A percentile compares a stretch with the other conserved stretches of the same genome.
Conservation (phyloP, 352 stramenopile genomes). For the Discostella stelligera region DNA sequence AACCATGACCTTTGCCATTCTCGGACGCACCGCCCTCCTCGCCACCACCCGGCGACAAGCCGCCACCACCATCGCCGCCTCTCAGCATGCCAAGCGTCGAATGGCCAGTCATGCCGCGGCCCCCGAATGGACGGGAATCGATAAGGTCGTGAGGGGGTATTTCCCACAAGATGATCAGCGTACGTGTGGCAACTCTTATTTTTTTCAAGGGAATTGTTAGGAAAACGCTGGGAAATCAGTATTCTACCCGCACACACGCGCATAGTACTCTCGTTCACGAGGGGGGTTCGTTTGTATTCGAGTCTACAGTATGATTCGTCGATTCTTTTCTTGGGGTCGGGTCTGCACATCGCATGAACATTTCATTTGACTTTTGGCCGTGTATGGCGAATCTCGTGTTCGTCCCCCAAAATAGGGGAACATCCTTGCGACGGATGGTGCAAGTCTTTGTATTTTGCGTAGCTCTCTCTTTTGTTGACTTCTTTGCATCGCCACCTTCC, state of each 20-base stretch:
- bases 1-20: constrained; percentile 35
- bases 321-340: no score
- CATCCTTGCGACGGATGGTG: not conserved
- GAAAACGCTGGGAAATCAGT: no score
- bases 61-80: constrained; percentile 6
- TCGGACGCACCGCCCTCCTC: constrained; percentile 44
- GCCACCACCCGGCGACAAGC: constrained; percentile 43
- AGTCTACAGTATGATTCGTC: no score
- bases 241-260: no score
- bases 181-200: constrained; percentile 47
- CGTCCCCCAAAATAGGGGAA: no score
- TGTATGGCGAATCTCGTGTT: no score
- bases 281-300: no score
- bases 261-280: no score
- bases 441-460: not conserved
- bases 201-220: no score
- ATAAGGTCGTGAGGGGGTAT: constrained; percentile 73
- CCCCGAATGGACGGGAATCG: constrained; percentile 77
- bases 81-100: constrained; percentile 52
- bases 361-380: no score
- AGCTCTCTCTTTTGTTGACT: not conserved
- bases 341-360: no score
- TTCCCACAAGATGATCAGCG: constrained; percentile 75
- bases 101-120: constrained; percentile 56
- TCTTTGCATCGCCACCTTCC: not conserved